A percentile compares a stretch with the other conserved stretches of the same genome.
Conservation (phyloP, 352 stramenopile species). For the Phytophthora pini region DNA sequence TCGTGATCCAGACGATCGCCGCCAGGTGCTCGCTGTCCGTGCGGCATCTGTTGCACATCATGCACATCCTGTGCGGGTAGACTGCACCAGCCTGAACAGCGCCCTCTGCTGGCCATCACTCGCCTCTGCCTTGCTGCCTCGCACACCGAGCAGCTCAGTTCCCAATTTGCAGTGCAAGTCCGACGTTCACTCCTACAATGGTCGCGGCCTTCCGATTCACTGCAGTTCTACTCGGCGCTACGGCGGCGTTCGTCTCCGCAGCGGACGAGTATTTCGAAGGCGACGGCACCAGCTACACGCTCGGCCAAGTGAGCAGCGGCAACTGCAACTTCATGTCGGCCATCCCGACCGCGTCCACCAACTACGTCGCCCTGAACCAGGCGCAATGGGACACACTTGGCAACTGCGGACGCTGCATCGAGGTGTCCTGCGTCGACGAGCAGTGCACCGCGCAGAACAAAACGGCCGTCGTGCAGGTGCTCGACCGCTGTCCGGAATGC, state of each 20-base stretch:
- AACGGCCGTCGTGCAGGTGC: slow-evolving; percentile 66
- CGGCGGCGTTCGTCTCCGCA: slow-evolving; percentile 4
- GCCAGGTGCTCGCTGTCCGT: slow-evolving; percentile 26
- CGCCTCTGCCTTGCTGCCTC: slow-evolving; percentile 8
- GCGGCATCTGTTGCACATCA: slow-evolving; percentile 18
- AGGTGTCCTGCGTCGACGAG: slow-evolving; percentile 67
- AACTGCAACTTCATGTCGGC: slow-evolving; percentile 72
- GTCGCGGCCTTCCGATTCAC: slow-evolving; percentile 22
- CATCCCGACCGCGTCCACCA: slow-evolving; percentile 46
- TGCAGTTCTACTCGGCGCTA: slow-evolving; percentile 8
- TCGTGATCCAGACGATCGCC: slow-evolving; percentile 24
- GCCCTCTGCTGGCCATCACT: slow-evolving; percentile 3
- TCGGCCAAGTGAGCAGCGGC: slow-evolving; percentile 38
- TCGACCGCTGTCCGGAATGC: slow-evolving; percentile 80
- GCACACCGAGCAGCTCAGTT: slow-evolving; percentile 27
- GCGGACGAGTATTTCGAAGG: slow-evolving; percentile 46
- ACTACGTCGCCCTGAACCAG: slow-evolving; percentile 79
- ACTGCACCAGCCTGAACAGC: not conserved
- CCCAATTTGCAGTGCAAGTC: slow-evolving; percentile 17
- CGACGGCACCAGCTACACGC: slow-evolving; percentile 55
- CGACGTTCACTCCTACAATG: slow-evolving; percentile 15
- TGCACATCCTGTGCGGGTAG: slow-evolving; percentile 14
- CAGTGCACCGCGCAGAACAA: slow-evolving; percentile 50
- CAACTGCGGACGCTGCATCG: slow-evolving; percentile 65
- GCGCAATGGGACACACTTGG: slow-evolving; percentile 57